Percentiles rank a stretch among this genome's conserved stretches.
Conservation (phyloP, 192 early-diverging fungal species). For the Dimargaris cristalligena region DNA sequence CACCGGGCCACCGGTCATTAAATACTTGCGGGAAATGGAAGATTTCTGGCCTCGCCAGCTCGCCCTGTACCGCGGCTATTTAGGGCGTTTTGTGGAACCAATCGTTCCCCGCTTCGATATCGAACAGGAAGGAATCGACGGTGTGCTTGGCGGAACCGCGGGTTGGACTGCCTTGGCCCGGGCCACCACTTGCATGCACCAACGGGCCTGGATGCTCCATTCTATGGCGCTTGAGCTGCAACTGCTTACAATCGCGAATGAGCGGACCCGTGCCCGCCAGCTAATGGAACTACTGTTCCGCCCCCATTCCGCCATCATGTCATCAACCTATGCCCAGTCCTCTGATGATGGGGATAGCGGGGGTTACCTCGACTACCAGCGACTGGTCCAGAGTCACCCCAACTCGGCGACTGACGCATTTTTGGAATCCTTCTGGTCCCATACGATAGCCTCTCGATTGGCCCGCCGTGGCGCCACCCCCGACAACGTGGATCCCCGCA, state of each 20-base stretch:
- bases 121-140: conserved; percentile 13
- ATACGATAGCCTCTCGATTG: background rate
- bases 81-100: conserved; percentile 17
- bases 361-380: background rate
- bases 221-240: conserved; percentile 78
- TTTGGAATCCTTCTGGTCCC: background rate
- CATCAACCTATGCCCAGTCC: too few species aligned
- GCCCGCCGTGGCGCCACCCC: background rate
- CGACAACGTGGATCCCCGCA: background rate
- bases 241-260: conserved; percentile 25
- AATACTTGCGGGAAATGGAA: conserved; percentile 61
- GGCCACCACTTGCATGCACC: conserved; percentile 46
- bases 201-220: conserved; percentile 81
- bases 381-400: background rate
- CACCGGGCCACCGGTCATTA: conserved; percentile 51
- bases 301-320: background rate
- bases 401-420: background rate
- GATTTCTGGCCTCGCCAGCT: conserved; percentile 61
- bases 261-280: conserved; percentile 14
- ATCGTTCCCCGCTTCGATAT: conserved; percentile 14
- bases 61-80: conserved; percentile 15
- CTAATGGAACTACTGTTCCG: background rate
- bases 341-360: too few species aligned
- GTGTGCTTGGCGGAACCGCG: background rate
- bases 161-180: conserved; percentile 14